Evolutionary conservation across 805 yeast genomes (phyloP).

Genomic region (Kuraishia capsulata): DNA sequence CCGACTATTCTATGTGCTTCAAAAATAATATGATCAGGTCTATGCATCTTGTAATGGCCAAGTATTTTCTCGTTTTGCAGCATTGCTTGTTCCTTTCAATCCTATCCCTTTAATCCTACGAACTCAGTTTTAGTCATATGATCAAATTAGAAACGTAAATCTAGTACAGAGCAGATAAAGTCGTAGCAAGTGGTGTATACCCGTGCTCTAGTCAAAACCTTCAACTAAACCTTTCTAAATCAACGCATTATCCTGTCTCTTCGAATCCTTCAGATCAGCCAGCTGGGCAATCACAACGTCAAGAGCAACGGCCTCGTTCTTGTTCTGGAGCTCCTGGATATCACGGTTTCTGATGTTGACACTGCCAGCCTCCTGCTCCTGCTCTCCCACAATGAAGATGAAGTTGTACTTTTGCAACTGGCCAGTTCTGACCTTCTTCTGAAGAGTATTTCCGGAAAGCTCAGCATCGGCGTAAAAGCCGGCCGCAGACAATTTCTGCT

Average conservation of each 20-base stretch:
- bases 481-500: constrained; percentile 54
- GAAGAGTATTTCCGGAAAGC: constrained; percentile 89
- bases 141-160: too few species aligned
- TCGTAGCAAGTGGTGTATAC: too few species aligned
- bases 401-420: constrained; percentile 92
- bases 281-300: constrained; percentile 67
- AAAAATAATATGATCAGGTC: too few species aligned
- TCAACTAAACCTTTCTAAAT: too few species aligned
- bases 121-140: too few species aligned
- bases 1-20: too few species aligned
- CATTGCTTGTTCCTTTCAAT: too few species aligned
- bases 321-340: constrained; percentile 84
- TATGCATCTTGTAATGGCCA: too few species aligned
- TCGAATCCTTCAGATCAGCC: constrained; percentile 56
- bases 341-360: constrained; percentile 98
- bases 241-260: constrained; percentile 61
- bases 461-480: constrained; percentile 93
- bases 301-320: constrained; percentile 73
- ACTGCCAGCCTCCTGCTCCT: constrained; percentile 67
- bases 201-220: too few species aligned
- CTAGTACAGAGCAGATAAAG: too few species aligned
- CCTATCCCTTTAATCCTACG: too few species aligned
- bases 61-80: too few species aligned
- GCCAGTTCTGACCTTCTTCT: constrained; percentile 96
- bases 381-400: constrained; percentile 94